Conservation (phyloP, 257 asterid genomes). For the Thymus mandschuricus region DNA sequence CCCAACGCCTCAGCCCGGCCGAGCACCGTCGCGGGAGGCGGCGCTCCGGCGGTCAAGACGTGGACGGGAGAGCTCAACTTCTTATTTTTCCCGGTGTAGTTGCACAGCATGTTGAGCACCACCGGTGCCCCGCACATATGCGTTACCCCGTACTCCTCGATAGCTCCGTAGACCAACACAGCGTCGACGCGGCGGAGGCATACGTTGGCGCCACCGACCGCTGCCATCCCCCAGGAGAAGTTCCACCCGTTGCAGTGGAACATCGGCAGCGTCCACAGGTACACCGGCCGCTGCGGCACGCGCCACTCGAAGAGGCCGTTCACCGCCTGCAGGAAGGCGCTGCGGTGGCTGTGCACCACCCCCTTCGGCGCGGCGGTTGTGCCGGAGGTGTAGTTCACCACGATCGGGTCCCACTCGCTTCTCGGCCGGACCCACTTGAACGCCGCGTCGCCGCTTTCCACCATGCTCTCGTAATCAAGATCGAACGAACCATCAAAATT, state of each 20-base stretch:
- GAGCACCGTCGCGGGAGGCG: conserved; percentile 44
- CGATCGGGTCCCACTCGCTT: conserved; percentile 49
- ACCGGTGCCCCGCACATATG: conserved; percentile 49
- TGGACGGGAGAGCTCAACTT: conserved; percentile 21
- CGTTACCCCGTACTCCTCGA: conserved; percentile 32
- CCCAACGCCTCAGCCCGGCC: conserved; percentile 35
- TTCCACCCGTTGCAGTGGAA: conserved; percentile 61
- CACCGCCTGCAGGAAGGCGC: conserved; percentile 30
- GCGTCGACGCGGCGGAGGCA: conserved; percentile 50
- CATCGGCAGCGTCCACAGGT: conserved; percentile 38
- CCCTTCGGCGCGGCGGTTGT: conserved; percentile 59
- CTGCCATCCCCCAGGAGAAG: conserved; percentile 49
- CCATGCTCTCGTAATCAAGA: conserved; percentile 8
- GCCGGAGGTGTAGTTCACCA: conserved; percentile 59
- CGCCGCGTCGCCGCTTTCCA: conserved; percentile 11
- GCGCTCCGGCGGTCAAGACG: conserved; percentile 42
- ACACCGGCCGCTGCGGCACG: conserved; percentile 41
- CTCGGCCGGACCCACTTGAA: conserved; percentile 38
- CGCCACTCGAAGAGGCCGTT: conserved; percentile 38
- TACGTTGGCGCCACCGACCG: conserved; percentile 46
- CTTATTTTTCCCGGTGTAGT: conserved; percentile 19
- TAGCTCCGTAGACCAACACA: conserved; percentile 11
- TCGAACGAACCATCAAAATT: background rate
- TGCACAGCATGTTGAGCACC: conserved; percentile 42
- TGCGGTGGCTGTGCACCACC: conserved; percentile 48